These are phyloP conservation scores for Monosporascus sp. DNA, from an alignment of 2,329 filamentous ascomycete species.

Conservation along the genomic window DNA sequence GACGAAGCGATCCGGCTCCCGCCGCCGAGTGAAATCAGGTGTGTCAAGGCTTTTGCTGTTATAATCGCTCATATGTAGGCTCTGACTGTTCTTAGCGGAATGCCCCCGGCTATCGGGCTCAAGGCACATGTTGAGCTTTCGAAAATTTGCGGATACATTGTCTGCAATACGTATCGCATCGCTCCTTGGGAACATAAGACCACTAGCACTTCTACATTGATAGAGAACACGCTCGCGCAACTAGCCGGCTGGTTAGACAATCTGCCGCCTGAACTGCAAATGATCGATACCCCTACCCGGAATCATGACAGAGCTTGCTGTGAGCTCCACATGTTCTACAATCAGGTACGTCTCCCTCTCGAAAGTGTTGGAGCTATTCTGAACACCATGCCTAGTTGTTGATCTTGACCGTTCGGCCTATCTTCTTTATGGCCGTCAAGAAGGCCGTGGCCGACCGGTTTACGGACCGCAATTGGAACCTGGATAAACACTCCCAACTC, in stretches of 20 bases:
- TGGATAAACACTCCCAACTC: constrained; percentile 23
- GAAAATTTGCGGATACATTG: constrained; percentile 43
- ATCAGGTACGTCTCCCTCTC: constrained; percentile 28
- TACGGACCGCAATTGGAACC: constrained; percentile 22
- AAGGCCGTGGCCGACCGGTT: constrained; percentile 39
- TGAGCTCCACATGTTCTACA: constrained; percentile 45
- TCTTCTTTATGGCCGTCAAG: constrained; percentile 43
- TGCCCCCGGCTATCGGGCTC: constrained; percentile 41
- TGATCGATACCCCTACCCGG: constrained; percentile 27
- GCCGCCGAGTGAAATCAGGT: constrained; percentile 36
- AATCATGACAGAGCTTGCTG: constrained; percentile 38
- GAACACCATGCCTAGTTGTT: constrained; percentile 32
- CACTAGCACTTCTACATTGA: constrained; percentile 24
- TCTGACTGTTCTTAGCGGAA: constrained; percentile 24
- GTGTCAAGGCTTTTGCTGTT: constrained; percentile 18
- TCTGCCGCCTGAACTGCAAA: constrained; percentile 33
- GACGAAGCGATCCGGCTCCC: constrained; percentile 43
- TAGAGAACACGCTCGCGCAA: constrained; percentile 36
- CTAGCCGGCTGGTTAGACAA: constrained; percentile 37
- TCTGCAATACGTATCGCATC: constrained; percentile 41
- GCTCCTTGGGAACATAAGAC: constrained; percentile 25
- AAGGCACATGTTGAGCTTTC: constrained; percentile 42
- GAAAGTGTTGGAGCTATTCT: not conserved
- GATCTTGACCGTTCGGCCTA: constrained; percentile 43
- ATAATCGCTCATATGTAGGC: not conserved